Conservation (phyloP, 176 grass and related monocot species). For the Saccharum officinarum region DNA sequence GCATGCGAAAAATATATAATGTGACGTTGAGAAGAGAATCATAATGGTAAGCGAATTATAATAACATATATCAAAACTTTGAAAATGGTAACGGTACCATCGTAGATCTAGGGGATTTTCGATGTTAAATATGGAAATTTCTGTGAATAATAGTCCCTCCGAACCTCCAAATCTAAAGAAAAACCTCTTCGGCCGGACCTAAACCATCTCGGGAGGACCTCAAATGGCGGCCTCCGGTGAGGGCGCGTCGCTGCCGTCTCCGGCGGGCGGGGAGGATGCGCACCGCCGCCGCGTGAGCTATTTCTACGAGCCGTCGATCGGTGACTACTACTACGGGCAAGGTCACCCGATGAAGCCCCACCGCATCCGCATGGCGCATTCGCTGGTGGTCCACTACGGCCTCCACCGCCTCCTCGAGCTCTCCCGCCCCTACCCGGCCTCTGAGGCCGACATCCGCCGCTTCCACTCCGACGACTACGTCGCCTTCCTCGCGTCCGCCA, state of each 20-base stretch:
- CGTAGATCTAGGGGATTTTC: too few relatives aligned
- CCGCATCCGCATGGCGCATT: constrained; percentile 93
- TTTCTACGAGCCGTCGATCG: constrained; percentile 93
- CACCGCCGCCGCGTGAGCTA: constrained; percentile 75
- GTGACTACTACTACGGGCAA: constrained; percentile 96
- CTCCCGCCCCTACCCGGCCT: constrained; percentile 59
- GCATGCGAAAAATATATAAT: too few relatives aligned
- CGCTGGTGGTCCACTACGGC: constrained; percentile 83
- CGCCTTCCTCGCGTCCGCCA: constrained; percentile 62
- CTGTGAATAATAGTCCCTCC: too few relatives aligned
- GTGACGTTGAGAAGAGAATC: too few relatives aligned
- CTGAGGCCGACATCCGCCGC: constrained; percentile 65
- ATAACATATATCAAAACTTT: too few relatives aligned
- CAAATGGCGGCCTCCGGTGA: constrained; percentile 53
- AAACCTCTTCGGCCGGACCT: background rate
- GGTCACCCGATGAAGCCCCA: constrained; percentile 97
- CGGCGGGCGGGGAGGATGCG: constrained; percentile 45
- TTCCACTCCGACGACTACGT: constrained; percentile 91
- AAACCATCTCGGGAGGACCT: background rate
- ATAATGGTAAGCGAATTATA: too few relatives aligned
- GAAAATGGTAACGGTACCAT: too few relatives aligned
- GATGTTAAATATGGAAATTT: too few relatives aligned
- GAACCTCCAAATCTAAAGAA: background rate
- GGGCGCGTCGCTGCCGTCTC: constrained; percentile 68
- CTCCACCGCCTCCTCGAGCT: constrained; percentile 88